Evolutionary conservation across 495 filamentous ascomycete species (phyloP), one percentile per base, ranked within the genome.

Genomic region (Trichoderma asperelloides): DNA sequence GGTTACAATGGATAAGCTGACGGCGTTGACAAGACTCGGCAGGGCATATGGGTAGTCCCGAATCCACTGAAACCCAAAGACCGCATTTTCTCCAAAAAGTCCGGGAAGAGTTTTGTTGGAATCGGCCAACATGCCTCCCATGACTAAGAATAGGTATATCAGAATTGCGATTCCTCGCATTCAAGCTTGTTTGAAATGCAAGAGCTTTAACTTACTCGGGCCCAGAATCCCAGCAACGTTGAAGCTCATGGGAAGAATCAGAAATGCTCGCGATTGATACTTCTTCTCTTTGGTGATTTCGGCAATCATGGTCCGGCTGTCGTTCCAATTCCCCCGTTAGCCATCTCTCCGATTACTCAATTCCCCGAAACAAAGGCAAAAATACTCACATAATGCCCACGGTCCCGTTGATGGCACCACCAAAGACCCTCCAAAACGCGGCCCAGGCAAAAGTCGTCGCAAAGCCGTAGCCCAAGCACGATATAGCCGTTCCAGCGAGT

Each of bases 171-270:
- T 15, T 8, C 47, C 18, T 51, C 47, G 11, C 41, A 16, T 43
- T 13, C 11, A 51, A n/a, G 6, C 7, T 63, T 16, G 30, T 2
- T 2, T 33, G 2, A 37, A 37, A 37, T 8, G 5, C 5, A 7
- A 0, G 5, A 37, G 9, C 0, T 7, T 37, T 37, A 8, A 7
- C 64, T 65, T 25, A 65, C 64, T 80, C 70, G 88, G 88, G 21
- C 90, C 91, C 69, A 94, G 88, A 28, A 92, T 87, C 0, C 90
- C 91, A 23, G 84, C 73, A 68, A 92, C 82, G 66, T 92, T 94
- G 69, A 91, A 92, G 51, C 86, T 89, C 82, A 94, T 87, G 0
- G 92, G 92, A 64, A 96, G 72, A n/a, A 95, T 76, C 41, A 93
- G 73, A 67, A 95, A 94, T 0, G 91, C 91, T 39, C 90, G 81